Base-by-base conservation (phyloP, 768 basidiomycete species). In the Trametes cubensis region DNA sequence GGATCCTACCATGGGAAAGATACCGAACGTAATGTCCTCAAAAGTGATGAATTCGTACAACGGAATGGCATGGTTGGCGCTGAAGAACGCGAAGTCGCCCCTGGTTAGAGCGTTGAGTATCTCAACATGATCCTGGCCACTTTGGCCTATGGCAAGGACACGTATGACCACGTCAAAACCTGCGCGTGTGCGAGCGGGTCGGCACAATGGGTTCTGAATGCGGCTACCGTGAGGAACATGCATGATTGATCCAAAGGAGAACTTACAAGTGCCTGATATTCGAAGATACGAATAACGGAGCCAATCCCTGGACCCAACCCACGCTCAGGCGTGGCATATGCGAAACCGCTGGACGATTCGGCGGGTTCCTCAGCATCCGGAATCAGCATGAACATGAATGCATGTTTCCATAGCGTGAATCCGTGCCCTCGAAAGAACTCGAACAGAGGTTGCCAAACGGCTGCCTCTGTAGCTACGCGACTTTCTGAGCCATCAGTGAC, bases 21-120 rank as follows among this genome's bases (percentile, higher is more conserved):
- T 46, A 2, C 69, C 71, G 51, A 74, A 71, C 34, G 66, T 67
- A 23, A 74, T 66, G 48, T 73, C 72, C 30, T 73, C 70, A 25
- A 72, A 64, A 5, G 67, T 54, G 34, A 74, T 55, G 51, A 71
- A 68, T 6, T 63, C 54, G 23, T 71, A 58, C 64, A 74, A 63
- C 1, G 73, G 74, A 41, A 75, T 64, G 11, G 63, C 51, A 23
- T 75, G 72, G 56, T 73, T 75, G 39, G 68, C 66, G 62, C 57
- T 60, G 45, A 21, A 46, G 45, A 46, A 46, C 38, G 28, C 62
- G 61, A 58, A 51, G n/a, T 49, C 30, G 0, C 70, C 70, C 11
- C 61, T 66, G 17, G 65, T 62, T 28, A 73, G 21, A 34, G 55
- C 64, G n/a, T 64, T 48, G 2, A 74, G 61, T 42, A 74, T 67